Evolutionary conservation across 345 rosid species (phyloP).

Genomic region (Salix purpurea): DNA sequence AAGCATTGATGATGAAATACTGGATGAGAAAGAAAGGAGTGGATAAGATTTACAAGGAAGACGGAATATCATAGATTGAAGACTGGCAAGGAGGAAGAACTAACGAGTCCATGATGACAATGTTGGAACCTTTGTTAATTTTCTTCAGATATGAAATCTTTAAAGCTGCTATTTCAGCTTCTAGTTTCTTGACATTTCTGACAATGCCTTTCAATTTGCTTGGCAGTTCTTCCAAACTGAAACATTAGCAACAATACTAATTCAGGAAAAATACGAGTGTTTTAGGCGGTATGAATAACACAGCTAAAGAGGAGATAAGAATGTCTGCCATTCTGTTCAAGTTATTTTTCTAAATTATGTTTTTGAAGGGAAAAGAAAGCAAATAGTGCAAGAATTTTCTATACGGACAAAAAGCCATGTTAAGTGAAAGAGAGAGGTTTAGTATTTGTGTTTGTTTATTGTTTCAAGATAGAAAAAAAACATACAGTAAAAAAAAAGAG

Average conservation of each 20-base stretch:
- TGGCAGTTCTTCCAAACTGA: slow-evolving; percentile 77
- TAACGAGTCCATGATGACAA: slow-evolving; percentile 83
- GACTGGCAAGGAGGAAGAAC: slow-evolving; percentile 21
- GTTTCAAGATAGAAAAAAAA: too few relatives aligned
- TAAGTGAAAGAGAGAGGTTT: too few relatives aligned
- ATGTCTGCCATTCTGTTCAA: too few relatives aligned
- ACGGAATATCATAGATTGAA: background rate
- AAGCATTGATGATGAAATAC: background rate
- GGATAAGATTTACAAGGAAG: background rate
- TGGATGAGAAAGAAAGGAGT: background rate
- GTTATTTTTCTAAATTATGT: too few relatives aligned
- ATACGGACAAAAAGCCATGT: too few relatives aligned
- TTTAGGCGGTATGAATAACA: background rate
- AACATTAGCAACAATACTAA: background rate
- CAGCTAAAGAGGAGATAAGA: background rate
- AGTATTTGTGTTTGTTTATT: too few relatives aligned
- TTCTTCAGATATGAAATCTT: slow-evolving; percentile 86
- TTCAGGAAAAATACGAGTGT: background rate
- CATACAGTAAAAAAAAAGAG: too few relatives aligned
- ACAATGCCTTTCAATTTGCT: slow-evolving; percentile 73
- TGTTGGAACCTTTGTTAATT: slow-evolving; percentile 75
- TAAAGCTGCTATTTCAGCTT: slow-evolving; percentile 85
- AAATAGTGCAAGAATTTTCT: too few relatives aligned
- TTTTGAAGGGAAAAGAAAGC: too few relatives aligned
- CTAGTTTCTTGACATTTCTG: slow-evolving; percentile 64